A percentile compares a stretch with the other conserved stretches of the same genome.
Conservation (phyloP, 2,329 filamentous ascomycete species). For the Arthrocladium fulminans region DNA sequence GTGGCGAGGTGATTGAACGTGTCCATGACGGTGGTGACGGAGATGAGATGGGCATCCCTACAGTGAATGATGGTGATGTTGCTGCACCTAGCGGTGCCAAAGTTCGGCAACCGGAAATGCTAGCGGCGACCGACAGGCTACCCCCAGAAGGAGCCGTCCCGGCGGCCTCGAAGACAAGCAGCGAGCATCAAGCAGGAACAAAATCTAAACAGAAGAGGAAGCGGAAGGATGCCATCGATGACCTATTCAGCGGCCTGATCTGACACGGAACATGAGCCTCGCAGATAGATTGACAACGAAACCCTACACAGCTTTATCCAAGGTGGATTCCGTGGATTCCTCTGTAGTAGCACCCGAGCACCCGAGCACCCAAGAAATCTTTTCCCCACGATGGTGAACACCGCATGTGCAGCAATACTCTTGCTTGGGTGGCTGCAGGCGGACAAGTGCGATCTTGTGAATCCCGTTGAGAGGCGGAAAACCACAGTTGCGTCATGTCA, state of each 20-base stretch:
- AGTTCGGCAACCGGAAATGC: neutral
- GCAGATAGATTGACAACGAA: too few relatives aligned
- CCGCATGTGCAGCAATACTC: too few relatives aligned
- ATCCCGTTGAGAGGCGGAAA: too few relatives aligned
- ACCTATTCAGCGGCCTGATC: constrained; percentile 57
- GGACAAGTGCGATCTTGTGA: too few relatives aligned
- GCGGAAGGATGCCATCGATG: constrained; percentile 61
- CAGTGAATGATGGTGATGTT: neutral
- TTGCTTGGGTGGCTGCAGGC: too few relatives aligned
- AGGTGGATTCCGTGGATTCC: too few relatives aligned
- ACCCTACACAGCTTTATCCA: too few relatives aligned
- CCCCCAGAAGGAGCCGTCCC: neutral
- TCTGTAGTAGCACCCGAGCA: too few relatives aligned
- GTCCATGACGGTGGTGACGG: constrained; percentile 12
- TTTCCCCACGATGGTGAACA: too few relatives aligned
- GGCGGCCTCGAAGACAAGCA: neutral
- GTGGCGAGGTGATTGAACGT: constrained; percentile 16
- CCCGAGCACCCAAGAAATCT: too few relatives aligned
- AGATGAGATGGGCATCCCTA: constrained; percentile 4
- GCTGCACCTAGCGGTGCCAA: neutral
- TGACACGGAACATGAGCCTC: too few relatives aligned
- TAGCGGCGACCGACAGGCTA: neutral
- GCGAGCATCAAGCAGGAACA: constrained; percentile 1
- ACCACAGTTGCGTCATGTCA: too few relatives aligned
- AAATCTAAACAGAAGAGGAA: constrained; percentile 35